These are phyloP conservation scores for Cladochytrium replicatum DNA, from an alignment of 192 early-diverging fungal genomes.

Conservation along the genomic window DNA sequence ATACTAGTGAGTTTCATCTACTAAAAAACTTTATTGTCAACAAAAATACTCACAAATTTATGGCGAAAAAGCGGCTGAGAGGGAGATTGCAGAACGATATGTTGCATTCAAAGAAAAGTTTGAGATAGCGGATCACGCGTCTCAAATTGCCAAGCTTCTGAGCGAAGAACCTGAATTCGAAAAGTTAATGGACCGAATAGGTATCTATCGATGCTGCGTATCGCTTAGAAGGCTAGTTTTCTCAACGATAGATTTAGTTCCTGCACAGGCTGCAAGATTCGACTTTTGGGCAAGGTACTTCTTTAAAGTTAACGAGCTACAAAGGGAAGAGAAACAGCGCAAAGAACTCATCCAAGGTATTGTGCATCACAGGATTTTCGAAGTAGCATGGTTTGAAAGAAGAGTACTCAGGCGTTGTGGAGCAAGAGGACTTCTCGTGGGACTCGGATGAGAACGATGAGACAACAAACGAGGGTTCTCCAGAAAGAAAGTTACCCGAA, in stretches of 20 bases:
- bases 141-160: neutral
- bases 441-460: constrained; percentile 22
- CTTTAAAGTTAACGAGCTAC: constrained; percentile 24
- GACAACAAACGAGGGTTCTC: neutral
- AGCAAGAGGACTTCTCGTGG: constrained; percentile 14
- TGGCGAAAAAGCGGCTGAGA: constrained; percentile 4
- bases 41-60: too few relatives aligned
- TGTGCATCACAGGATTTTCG: neutral
- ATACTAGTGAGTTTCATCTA: too few relatives aligned
- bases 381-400: too few relatives aligned
- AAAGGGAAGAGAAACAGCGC: constrained; percentile 28
- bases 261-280: constrained; percentile 14
- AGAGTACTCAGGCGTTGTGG: neutral
- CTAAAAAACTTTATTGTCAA: too few relatives aligned
- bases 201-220: constrained; percentile 1
- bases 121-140: constrained; percentile 6
- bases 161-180: constrained; percentile 20
- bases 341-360: constrained; percentile 21
- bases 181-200: constrained; percentile 13
- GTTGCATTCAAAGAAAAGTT: constrained; percentile 7
- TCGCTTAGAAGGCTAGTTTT: constrained; percentile 1
- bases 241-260: constrained; percentile 15
- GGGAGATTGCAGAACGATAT: constrained; percentile 11
- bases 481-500: neutral
- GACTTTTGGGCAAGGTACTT: constrained; percentile 38